Conservation (phyloP, 352 stramenopile species). For the Globisporangium uncinulatum region DNA sequence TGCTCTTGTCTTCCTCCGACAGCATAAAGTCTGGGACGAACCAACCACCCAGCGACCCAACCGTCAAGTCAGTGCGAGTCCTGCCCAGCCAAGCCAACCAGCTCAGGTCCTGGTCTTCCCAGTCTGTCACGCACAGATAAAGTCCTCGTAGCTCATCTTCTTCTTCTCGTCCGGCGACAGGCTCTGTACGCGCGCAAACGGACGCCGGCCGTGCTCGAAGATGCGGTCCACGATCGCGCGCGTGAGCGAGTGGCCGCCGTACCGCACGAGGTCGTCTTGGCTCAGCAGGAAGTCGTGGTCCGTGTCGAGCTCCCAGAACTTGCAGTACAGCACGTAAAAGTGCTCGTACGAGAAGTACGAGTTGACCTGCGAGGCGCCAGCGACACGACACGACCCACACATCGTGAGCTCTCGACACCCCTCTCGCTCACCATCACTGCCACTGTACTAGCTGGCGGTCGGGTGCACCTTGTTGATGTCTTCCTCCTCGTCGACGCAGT, state of each 20-base stretch:
- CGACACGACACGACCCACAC: not conserved
- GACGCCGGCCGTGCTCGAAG: constrained; percentile 74
- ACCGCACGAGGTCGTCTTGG: constrained; percentile 78
- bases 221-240: constrained; percentile 86
- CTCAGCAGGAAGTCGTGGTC: constrained; percentile 85
- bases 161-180: constrained; percentile 80
- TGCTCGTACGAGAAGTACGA: constrained; percentile 99
- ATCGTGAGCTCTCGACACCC: not conserved
- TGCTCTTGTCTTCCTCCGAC: constrained; percentile 98
- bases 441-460: too few relatives aligned
- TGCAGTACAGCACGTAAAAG: constrained; percentile 99
- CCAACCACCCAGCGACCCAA: not conserved
- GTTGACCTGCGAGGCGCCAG: constrained; percentile 53
- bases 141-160: constrained; percentile 89
- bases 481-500: constrained; percentile 97
- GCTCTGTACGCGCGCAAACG: constrained; percentile 76
- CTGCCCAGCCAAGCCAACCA: too few relatives aligned
- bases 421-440: too few relatives aligned
- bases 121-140: constrained; percentile 64
- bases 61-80: too few relatives aligned
- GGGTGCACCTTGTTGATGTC: constrained; percentile 97
- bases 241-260: constrained; percentile 79
- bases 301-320: constrained; percentile 99
- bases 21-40: constrained; percentile 94
- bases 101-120: not conserved